Conservation (phyloP, 495 filamentous ascomycete genomes). For the Durotheca rogersii region DNA sequence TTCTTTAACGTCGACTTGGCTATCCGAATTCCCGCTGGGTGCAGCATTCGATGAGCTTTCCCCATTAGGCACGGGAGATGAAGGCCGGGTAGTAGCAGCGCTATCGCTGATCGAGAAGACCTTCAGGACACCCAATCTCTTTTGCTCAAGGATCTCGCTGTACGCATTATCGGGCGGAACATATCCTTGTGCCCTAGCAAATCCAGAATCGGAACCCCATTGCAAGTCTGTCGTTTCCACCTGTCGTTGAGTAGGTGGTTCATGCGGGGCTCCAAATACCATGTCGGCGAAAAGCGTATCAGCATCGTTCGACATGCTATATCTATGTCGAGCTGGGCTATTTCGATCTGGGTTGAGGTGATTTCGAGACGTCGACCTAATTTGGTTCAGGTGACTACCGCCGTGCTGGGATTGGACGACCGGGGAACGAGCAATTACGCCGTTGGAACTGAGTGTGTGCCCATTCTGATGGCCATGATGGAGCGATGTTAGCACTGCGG, state of each 20-base stretch:
- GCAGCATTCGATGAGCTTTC: conserved; percentile 35
- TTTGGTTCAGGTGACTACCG: conserved; percentile 13
- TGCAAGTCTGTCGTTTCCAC: conserved; percentile 44
- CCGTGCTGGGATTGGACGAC: conserved; percentile 17
- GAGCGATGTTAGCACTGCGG: conserved; percentile 28
- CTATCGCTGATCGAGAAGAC: conserved; percentile 55
- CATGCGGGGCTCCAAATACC: conserved; percentile 36
- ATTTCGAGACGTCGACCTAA: conserved; percentile 13
- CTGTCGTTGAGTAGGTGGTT: conserved; percentile 13
- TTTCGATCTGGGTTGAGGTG: conserved; percentile 11
- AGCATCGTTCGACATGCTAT: conserved; percentile 17
- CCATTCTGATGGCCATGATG: conserved; percentile 28
- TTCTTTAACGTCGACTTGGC: conserved; percentile 38
- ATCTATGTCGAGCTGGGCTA: conserved; percentile 27
- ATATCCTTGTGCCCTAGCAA: conserved; percentile 57
- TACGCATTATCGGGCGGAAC: conserved; percentile 56
- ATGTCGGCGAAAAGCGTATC: conserved; percentile 40
- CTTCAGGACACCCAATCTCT: conserved; percentile 54
- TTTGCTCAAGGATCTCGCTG: conserved; percentile 54
- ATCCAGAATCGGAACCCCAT: conserved; percentile 67
- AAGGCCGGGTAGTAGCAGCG: conserved; percentile 57
- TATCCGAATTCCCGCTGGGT: conserved; percentile 16
- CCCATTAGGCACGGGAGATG: conserved; percentile 51
- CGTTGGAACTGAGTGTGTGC: conserved; percentile 9
- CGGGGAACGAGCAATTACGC: conserved; percentile 4